Conservation (phyloP, 2,329 filamentous ascomycete species). For the Colletotrichum limetticola region DNA sequence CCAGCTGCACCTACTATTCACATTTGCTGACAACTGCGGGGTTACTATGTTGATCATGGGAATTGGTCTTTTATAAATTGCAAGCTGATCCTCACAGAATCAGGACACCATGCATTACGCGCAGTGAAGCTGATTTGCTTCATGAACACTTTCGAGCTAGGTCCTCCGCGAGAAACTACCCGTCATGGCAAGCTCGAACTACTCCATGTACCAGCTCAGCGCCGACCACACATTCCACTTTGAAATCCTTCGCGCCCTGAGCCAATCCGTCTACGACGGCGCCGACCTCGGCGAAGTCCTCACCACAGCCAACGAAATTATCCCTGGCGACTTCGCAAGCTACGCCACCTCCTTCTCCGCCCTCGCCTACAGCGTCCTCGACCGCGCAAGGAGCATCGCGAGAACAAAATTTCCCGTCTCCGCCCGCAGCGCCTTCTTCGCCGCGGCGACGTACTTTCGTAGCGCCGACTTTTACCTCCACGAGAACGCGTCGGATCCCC, state of each 20-base stretch:
- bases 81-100: neutral
- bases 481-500: neutral
- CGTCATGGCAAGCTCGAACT: neutral
- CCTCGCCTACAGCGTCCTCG: neutral
- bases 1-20: neutral
- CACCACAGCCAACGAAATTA: conserved; percentile 40
- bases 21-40: neutral
- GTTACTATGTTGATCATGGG: neutral
- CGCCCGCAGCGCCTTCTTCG: neutral
- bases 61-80: neutral
- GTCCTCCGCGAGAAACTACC: neutral
- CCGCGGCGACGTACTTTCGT: neutral
- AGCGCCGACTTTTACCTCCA: neutral
- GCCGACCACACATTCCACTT: conserved; percentile 39
- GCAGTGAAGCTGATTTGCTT: neutral
- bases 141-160: neutral
- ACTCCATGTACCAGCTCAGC: conserved; percentile 37
- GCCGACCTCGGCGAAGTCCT: conserved; percentile 47
- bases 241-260: conserved; percentile 40
- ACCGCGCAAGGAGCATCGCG: neutral
- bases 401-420: neutral
- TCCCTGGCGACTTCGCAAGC: neutral
- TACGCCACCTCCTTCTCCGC: neutral
- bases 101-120: too few relatives aligned
- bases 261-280: conserved; percentile 39